Base-by-base conservation (phyloP, 2,329 filamentous ascomycete genomes). In the Colletotrichum sansevieriae region DNA sequence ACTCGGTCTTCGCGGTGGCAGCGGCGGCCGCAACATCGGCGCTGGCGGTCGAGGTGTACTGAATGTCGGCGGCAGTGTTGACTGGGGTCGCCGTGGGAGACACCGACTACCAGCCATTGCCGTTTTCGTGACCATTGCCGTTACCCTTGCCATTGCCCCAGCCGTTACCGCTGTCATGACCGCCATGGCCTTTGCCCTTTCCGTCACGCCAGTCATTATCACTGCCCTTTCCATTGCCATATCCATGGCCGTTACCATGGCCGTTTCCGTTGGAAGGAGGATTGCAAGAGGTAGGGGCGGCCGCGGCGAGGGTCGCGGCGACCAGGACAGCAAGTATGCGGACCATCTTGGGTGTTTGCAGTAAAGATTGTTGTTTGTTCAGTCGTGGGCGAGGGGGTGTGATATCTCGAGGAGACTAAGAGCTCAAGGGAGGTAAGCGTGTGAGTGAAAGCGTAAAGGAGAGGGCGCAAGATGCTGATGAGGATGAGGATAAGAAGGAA, bases 1-100 rank as follows among this genome's bases (percentile, higher is more conserved):
- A 88, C 69, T 81, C 78, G 1, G 89, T 89, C 75, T 84, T 82
- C 10, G 88, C 89, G 1, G 87, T 91, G 6, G 89, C 89, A 57
- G 83, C 83, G 29, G 88, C 87, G 20, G 83, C 83, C 6, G 83
- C 82, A 11, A 91, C 87, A 57, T 82, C 81, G 22, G 81, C 76
- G 22, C 83, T 76, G 39, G 78, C 80, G 2, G 87, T 89, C 3
- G 86, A 83, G 15, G 87, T 89, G 76, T 85, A 84, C 15, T 60
- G 56, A 20, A 39, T 46, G 10, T 65, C 63, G 9, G 60, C 29
- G 8, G 39, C 46, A 44, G 65, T 64, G 37, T 51, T 47, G 20
- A 51, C 54, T 12, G 51, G 43, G 3, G 65, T 64, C 18, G 60
- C 8, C 9, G 49, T 33, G 2, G 49, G 12, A 10, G 35, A 33